These are phyloP conservation scores for Moesziomyces sp. DNA, from an alignment of 1,284 basidiomycete species.

Conservation along the genomic window DNA sequence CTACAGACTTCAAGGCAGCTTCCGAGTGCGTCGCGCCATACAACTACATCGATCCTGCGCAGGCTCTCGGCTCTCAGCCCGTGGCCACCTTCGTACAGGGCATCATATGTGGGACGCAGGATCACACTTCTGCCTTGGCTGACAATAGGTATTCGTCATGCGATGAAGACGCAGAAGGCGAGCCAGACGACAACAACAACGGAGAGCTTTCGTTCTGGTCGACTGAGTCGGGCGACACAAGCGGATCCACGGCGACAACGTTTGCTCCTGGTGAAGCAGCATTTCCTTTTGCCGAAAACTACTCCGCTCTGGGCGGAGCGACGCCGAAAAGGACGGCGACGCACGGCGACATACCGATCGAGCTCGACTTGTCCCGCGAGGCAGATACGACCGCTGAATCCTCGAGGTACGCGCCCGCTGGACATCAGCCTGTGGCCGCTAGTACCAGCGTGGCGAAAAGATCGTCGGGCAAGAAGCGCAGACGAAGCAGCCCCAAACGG, in stretches of 20 bases:
- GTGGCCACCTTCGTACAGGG: not conserved
- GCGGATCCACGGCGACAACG: slow-evolving; percentile 12
- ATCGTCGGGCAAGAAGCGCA: not conserved
- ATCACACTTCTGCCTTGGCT: not conserved
- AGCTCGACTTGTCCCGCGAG: not conserved
- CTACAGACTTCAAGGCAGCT: not conserved
- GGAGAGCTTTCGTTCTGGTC: slow-evolving; percentile 26
- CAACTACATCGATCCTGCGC: not conserved
- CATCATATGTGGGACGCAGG: too few species aligned
- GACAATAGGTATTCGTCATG: slow-evolving; percentile 12
- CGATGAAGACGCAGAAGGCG: slow-evolving; percentile 39
- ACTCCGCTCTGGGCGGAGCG: slow-evolving; percentile 18
- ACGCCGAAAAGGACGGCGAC: not conserved
- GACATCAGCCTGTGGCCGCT: too few species aligned
- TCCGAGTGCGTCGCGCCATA: not conserved
- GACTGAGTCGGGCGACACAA: slow-evolving; percentile 11
- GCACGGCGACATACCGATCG: not conserved
- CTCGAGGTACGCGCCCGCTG: not conserved
- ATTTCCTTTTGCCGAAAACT: slow-evolving; percentile 19
- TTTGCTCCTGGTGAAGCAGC: slow-evolving; percentile 9
- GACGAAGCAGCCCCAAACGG: not conserved
- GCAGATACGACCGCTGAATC: not conserved
- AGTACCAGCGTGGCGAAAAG: too few species aligned
- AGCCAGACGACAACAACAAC: slow-evolving; percentile 18
- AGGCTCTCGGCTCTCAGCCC: not conserved